Conservation (phyloP, 2,329 filamentous ascomycete species). For the Anisogramma anomala region DNA sequence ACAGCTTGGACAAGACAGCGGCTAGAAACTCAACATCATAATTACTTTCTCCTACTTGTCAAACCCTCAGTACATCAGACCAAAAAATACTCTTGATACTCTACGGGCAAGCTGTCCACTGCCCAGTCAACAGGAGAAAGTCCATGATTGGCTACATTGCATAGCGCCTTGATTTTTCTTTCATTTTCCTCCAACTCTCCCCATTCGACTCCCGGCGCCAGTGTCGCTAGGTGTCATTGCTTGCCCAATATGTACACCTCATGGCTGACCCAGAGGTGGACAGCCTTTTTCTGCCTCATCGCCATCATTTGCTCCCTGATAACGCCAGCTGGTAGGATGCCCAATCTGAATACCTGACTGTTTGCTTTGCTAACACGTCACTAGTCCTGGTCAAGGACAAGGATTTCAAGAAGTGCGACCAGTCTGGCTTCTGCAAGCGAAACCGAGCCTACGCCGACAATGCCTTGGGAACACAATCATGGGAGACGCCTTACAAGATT, state of each 20-base stretch:
- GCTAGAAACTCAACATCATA: conserved; percentile 8
- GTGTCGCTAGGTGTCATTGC: conserved; percentile 4
- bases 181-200: not conserved
- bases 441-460: conserved; percentile 83
- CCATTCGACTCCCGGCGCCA: conserved; percentile 1
- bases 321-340: conserved; percentile 49
- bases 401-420: conserved; percentile 92
- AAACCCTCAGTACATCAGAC: too few species aligned
- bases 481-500: conserved; percentile 73
- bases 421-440: conserved; percentile 94
- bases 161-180: conserved; percentile 5
- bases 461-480: conserved; percentile 53
- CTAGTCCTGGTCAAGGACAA: conserved; percentile 82
- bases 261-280: conserved; percentile 49
- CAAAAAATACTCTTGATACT: conserved; percentile 6
- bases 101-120: conserved; percentile 13
- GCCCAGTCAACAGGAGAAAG: conserved; percentile 3
- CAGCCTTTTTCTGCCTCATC: conserved; percentile 49
- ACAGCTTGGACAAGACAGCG: conserved; percentile 7
- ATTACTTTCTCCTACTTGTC: not conserved
- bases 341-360: not conserved
- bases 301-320: conserved; percentile 48
- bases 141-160: conserved; percentile 17
- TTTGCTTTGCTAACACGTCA: not conserved
- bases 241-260: conserved; percentile 9